Evolutionary conservation across 176 grass and related monocot genomes (phyloP).

Genomic region (Aechmea fasciata): DNA sequence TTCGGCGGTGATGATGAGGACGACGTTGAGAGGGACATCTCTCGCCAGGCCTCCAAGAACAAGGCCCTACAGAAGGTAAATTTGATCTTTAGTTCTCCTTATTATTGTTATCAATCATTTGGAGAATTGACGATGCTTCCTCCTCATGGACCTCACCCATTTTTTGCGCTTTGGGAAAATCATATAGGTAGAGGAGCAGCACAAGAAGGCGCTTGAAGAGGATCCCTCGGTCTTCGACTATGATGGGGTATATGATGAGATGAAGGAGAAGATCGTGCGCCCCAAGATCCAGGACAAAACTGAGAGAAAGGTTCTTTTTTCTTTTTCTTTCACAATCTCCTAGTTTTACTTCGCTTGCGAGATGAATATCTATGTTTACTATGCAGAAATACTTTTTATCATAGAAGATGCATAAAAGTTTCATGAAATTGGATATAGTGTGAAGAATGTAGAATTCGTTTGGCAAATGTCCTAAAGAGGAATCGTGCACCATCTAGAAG

Average conservation of each 20-base stretch:
- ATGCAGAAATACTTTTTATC: too few species aligned
- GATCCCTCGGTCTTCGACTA: constrained; percentile 90
- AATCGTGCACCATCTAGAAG: too few species aligned
- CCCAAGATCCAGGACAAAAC: constrained; percentile 70
- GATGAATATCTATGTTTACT: not conserved
- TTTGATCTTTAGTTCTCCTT: not conserved
- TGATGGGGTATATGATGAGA: constrained; percentile 81
- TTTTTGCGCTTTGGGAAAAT: not conserved
- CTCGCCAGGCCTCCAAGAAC: constrained; percentile 66
- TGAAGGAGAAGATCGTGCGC: constrained; percentile 72
- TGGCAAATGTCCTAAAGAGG: too few species aligned
- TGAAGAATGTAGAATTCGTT: too few species aligned
- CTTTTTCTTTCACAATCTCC: not conserved
- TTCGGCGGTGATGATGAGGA: constrained; percentile 66
- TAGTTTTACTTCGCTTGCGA: not conserved
- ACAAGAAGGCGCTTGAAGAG: constrained; percentile 77
- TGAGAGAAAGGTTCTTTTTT: constrained; percentile 46
- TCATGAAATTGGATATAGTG: too few species aligned
- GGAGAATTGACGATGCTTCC: not conserved
- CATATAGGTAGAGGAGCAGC: constrained; percentile 66
- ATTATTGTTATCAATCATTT: not conserved
- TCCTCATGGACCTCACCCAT: too few species aligned
- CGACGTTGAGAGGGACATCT: constrained; percentile 80
- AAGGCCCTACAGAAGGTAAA: constrained; percentile 70
- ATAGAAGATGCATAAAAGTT: too few species aligned